phyloP scores from a whole-genome alignment of 345 rosid species.

The Angophora floribunda region DNA sequence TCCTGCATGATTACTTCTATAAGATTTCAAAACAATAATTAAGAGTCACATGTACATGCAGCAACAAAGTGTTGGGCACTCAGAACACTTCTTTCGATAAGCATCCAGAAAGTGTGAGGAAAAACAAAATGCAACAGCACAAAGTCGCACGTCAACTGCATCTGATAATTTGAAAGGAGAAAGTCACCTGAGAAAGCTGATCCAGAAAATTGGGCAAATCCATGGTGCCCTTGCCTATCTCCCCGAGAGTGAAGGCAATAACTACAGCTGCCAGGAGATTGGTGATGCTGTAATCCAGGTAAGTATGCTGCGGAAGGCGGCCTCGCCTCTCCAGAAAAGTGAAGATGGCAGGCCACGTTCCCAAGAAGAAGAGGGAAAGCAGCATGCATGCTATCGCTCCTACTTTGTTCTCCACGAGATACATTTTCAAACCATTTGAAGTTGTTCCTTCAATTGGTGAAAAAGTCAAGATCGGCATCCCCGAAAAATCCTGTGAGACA shows the following conservation, averaged over 20 bases:
- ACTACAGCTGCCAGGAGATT: conserved; percentile 65
- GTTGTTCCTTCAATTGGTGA: neutral
- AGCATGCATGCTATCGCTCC: conserved; percentile 74
- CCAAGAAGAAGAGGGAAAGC: conserved; percentile 53
- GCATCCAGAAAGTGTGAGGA: neutral
- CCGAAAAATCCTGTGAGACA: neutral
- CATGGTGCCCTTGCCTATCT: conserved; percentile 27
- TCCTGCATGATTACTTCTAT: conserved; percentile 15
- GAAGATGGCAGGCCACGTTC: conserved; percentile 87
- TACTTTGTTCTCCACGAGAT: conserved; percentile 66
- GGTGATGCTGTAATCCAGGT: conserved; percentile 62
- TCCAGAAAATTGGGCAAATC: conserved; percentile 41
- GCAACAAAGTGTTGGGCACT: neutral
- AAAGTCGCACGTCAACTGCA: neutral
- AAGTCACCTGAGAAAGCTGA: conserved; percentile 52
- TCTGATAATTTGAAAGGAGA: neutral
- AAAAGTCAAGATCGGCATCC: neutral
- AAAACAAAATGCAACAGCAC: neutral
- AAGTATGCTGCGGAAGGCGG: conserved; percentile 88
- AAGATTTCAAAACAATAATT: neutral
- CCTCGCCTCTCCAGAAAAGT: conserved; percentile 72
- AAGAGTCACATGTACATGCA: neutral
- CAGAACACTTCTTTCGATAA: neutral
- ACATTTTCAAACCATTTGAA: conserved; percentile 18
- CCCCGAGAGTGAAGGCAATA: conserved; percentile 62